Percentiles rank a stretch among this genome's conserved stretches.
phyloP scores from a whole-genome alignment of 2,329 filamentous ascomycete species.

The Ceratocystis eucalypticola region DNA sequence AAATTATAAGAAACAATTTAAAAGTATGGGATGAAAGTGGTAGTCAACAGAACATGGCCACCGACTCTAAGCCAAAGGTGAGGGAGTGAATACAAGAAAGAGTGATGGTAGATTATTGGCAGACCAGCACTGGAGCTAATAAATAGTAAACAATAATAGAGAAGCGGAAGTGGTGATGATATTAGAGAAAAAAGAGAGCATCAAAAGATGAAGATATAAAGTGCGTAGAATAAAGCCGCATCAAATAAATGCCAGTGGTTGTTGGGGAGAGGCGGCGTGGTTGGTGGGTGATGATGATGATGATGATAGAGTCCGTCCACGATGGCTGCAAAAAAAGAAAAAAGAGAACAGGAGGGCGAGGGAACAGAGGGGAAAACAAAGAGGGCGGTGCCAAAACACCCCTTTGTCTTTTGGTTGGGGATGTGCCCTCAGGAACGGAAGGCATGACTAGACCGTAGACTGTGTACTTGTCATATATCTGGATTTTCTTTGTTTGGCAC shows the following conservation, averaged over 20 bases:
- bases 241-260: neutral
- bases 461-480: neutral
- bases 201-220: constrained; percentile 5
- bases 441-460: neutral
- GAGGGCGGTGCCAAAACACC: neutral
- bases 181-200: constrained; percentile 5
- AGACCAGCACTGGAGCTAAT: neutral
- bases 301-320: constrained; percentile 1
- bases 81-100: neutral
- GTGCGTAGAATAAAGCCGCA: neutral
- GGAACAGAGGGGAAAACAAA: neutral
- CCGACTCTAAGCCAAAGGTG: neutral
- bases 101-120: neutral
- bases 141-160: constrained; percentile 12
- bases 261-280: neutral
- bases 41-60: neutral
- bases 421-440: neutral
- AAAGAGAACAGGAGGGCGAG: neutral
- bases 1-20: neutral
- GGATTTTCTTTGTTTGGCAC: neutral
- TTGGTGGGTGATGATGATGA: constrained; percentile 5
- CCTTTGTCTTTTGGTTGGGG: neutral
- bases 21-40: neutral
- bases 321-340: neutral
- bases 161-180: constrained; percentile 1